Evolutionary conservation across 768 basidiomycete species (phyloP).

Genomic region (Boletus sp.): DNA sequence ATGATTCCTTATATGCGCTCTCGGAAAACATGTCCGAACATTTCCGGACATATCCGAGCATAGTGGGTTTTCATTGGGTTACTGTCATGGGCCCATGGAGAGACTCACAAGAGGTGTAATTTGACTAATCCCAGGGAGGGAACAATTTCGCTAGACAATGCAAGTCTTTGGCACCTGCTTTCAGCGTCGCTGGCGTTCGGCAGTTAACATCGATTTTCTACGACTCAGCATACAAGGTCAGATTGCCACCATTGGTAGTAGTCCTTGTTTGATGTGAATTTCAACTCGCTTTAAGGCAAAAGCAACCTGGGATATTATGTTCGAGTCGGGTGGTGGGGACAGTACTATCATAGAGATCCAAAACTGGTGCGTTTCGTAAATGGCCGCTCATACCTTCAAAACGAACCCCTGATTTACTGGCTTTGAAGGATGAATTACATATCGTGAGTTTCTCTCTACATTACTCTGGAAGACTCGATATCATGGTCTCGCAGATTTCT

Average conservation of each 20-base stretch:
- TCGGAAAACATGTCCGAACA: too few species aligned
- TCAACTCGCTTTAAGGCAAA: slow-evolving; percentile 21
- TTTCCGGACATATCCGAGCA: too few species aligned
- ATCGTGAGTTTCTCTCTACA: too few species aligned
- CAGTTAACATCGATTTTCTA: slow-evolving; percentile 36
- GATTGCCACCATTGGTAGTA: background rate
- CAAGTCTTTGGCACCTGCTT: background rate
- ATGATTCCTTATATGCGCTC: too few species aligned
- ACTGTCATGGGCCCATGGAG: background rate
- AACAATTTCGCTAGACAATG: background rate
- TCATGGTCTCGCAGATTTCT: background rate
- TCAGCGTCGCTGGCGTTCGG: slow-evolving; percentile 33
- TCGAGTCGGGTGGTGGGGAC: slow-evolving; percentile 10
- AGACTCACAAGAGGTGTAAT: background rate
- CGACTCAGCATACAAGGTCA: slow-evolving; percentile 30
- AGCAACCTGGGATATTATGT: slow-evolving; percentile 25
- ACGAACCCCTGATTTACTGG: too few species aligned
- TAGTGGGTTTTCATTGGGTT: too few species aligned
- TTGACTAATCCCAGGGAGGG: background rate
- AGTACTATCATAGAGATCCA: slow-evolving; percentile 35
- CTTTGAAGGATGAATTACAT: too few species aligned
- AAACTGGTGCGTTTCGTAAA: too few species aligned
- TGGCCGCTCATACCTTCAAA: too few species aligned
- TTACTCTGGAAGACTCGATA: background rate
- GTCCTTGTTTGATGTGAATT: background rate